phyloP scores from a whole-genome alignment of 257 asterid species.

The Echites panduratus region DNA sequence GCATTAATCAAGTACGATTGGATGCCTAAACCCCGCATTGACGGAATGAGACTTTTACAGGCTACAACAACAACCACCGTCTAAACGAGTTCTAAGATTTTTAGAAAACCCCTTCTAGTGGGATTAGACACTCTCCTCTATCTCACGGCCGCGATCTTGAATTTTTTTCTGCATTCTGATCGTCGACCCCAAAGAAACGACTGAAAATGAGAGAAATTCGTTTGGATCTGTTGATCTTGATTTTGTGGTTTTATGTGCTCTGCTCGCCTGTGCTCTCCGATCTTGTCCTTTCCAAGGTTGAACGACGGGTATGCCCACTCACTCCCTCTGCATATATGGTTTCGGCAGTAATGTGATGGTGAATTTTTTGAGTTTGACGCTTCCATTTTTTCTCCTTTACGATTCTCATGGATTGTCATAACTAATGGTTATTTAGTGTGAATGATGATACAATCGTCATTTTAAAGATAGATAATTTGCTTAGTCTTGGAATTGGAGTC shows the following conservation, averaged over 20 bases:
- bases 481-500: not conserved
- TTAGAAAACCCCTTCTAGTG: not conserved
- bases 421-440: not conserved
- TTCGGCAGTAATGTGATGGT: not conserved
- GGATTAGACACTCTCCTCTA: not conserved
- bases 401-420: not conserved
- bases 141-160: not conserved
- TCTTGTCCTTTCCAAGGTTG: conserved; percentile 72
- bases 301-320: conserved; percentile 56
- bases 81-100: no score
- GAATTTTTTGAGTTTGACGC: not conserved
- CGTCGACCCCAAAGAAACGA: not conserved
- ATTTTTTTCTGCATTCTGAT: not conserved
- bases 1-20: no score
- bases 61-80: no score
- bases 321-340: not conserved
- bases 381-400: no score
- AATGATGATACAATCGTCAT: not conserved
- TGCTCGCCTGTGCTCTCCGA: conserved; percentile 52
- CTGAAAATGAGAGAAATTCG: conserved; percentile 11
- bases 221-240: conserved; percentile 11
- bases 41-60: no score
- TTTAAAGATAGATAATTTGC: not conserved
- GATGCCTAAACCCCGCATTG: no score
- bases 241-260: conserved; percentile 16